Evolutionary conservation across 805 yeast genomes (phyloP), one percentile per base, ranked within the genome.

Genomic region (Pichia manshurica): DNA sequence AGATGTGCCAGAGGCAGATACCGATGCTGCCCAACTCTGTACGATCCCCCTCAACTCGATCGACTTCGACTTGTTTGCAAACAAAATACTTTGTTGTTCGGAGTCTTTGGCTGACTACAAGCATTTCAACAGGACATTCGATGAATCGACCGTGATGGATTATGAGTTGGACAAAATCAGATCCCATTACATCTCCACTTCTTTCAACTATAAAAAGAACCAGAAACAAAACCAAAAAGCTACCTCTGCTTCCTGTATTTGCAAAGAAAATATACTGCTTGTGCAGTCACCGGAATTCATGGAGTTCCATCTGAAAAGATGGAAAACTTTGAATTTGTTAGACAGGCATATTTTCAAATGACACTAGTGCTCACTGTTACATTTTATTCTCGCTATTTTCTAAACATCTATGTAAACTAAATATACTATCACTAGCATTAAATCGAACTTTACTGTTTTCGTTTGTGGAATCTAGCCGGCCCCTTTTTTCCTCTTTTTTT

Each of bases 261-360:
- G 23, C 23, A 37, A 12, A 3, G 50, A 43, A n/a, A 50, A 49
- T 32, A 19, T 50, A 19, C 16, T 25, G 9, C 39, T 56, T 3
- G 57, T 60, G 19, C 52, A 50, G 20, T 58, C 64, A 13, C 22
- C 35, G 4, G 46, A 52, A 10, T 61, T 61, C 39, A 53, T 49
- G 20, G 20, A 42, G 12, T 61, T 60, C 48, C 56, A 59, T 40
- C 48, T 56, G 21, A 49, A 46, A 28, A 53, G 65, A 48, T 46
- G 59, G 39, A 42, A 47, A 8, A 53, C 52, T 22, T 45, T 61
- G 15, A 56, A 58, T 4, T 42, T 57, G 22, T 44, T 58, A 32
- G 52, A 58, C 37, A 60, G 55, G 38, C 51, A 44, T 37, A 53
- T 61, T 10, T 61, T 61, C 38, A 50, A 48, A 45, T 12, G 23